Evolutionary conservation across 2,329 filamentous ascomycete species (phyloP).

Genomic region (Calonectria montana): DNA sequence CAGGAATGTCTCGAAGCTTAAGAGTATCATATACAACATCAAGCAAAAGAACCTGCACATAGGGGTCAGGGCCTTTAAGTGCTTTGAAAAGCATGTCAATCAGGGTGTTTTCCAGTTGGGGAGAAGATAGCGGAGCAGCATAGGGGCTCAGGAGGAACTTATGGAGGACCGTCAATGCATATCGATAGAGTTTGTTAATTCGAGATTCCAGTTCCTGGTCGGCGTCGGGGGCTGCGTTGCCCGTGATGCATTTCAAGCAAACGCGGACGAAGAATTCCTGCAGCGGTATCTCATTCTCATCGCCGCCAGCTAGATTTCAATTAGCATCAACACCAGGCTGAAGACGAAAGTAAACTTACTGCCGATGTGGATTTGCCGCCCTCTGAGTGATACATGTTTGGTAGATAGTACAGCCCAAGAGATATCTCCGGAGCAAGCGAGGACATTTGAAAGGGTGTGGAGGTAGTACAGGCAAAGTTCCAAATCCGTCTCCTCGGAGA

Average conservation of each 20-base stretch:
- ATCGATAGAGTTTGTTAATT: constrained; percentile 76
- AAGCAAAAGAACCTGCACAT: constrained; percentile 81
- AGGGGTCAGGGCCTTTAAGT: constrained; percentile 71
- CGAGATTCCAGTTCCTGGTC: constrained; percentile 50
- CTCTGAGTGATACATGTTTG: constrained; percentile 55
- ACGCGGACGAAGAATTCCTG: constrained; percentile 76
- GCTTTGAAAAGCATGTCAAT: constrained; percentile 75
- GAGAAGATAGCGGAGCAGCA: constrained; percentile 65
- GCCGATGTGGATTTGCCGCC: constrained; percentile 49
- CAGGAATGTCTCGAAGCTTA: constrained; percentile 67
- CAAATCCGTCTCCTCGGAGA: constrained; percentile 73
- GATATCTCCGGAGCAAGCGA: constrained; percentile 73
- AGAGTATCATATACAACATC: constrained; percentile 82
- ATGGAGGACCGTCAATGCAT: constrained; percentile 75
- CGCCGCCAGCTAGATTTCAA: constrained; percentile 55
- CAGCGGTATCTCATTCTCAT: constrained; percentile 68
- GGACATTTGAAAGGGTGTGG: constrained; percentile 77
- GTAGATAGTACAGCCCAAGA: constrained; percentile 79
- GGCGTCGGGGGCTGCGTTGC: constrained; percentile 32
- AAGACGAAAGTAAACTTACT: constrained; percentile 55
- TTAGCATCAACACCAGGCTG: constrained; percentile 31
- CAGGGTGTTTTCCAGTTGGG: constrained; percentile 77
- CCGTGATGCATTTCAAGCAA: constrained; percentile 70
- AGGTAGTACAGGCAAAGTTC: constrained; percentile 84
- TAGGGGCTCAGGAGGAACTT: constrained; percentile 76